Evolutionary conservation across 2,329 filamentous ascomycete species (phyloP).

Genomic region (Cyphellophora attinorum): DNA sequence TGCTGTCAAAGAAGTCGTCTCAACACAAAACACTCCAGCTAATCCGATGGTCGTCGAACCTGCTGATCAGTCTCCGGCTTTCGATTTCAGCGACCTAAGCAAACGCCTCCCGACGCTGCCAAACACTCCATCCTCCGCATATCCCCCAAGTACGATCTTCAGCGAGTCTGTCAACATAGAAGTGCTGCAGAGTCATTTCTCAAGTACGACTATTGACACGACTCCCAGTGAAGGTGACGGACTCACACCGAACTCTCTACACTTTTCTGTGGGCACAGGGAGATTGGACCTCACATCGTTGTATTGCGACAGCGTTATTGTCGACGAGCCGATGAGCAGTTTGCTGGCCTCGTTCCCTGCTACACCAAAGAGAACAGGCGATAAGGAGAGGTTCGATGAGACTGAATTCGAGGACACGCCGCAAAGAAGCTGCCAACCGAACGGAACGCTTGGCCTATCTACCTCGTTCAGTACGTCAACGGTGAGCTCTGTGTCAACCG

Average conservation of each 20-base stretch:
- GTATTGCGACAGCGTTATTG: slow-evolving; percentile 10
- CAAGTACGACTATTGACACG: slow-evolving; percentile 17
- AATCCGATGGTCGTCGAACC: slow-evolving; percentile 16
- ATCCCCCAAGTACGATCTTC: slow-evolving; percentile 11
- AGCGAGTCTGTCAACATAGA: slow-evolving; percentile 6
- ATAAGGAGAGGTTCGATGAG: background rate
- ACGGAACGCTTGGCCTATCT: slow-evolving; percentile 14
- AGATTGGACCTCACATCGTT: slow-evolving; percentile 15
- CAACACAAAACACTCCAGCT: slow-evolving; percentile 17
- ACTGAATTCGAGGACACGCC: slow-evolving; percentile 1
- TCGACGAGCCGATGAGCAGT: slow-evolving; percentile 12
- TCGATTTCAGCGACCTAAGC: slow-evolving; percentile 19
- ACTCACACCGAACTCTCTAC: background rate
- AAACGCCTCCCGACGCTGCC: slow-evolving; percentile 36
- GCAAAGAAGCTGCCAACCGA: slow-evolving; percentile 15
- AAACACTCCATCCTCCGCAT: slow-evolving; percentile 35
- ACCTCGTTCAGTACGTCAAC: slow-evolving; percentile 26
- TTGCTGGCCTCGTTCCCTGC: background rate
- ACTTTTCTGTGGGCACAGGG: background rate
- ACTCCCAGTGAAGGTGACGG: slow-evolving; percentile 3
- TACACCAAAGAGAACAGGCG: background rate
- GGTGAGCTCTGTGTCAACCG: slow-evolving; percentile 18
- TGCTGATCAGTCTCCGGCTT: slow-evolving; percentile 4
- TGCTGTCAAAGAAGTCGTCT: slow-evolving; percentile 17
- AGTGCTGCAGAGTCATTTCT: slow-evolving; percentile 18